Evolutionary conservation across 1,139 yeast genomes (phyloP).

Genomic region (Debaryomyces nepalensis): DNA sequence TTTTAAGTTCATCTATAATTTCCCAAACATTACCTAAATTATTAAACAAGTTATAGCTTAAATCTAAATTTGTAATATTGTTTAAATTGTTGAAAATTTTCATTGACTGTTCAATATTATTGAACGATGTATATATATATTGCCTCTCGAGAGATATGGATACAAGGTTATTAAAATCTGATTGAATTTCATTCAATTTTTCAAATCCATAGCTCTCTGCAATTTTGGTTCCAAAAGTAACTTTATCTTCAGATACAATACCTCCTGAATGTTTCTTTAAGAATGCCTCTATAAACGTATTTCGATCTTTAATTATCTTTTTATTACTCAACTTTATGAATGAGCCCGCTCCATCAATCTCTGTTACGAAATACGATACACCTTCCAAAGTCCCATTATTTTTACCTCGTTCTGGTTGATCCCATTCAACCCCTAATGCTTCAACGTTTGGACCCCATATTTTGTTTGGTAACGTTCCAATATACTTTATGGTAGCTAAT

Average conservation of each 20-base stretch:
- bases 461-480: slow-evolving; percentile 55
- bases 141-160: slow-evolving; percentile 55
- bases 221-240: slow-evolving; percentile 56
- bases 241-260: slow-evolving; percentile 24
- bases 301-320: slow-evolving; percentile 28
- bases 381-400: slow-evolving; percentile 77
- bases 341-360: slow-evolving; percentile 55
- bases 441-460: slow-evolving; percentile 57
- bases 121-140: slow-evolving; percentile 26
- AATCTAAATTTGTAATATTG: slow-evolving; percentile 52
- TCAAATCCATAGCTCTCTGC: slow-evolving; percentile 72
- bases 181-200: slow-evolving; percentile 51
- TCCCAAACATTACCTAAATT: slow-evolving; percentile 43
- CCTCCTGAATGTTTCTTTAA: slow-evolving; percentile 43
- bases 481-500: slow-evolving; percentile 64
- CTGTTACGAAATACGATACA: slow-evolving; percentile 55
- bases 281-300: slow-evolving; percentile 55
- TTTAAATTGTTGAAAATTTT: slow-evolving; percentile 22
- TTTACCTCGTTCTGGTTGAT: slow-evolving; percentile 68
- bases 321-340: slow-evolving; percentile 57
- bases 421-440: slow-evolving; percentile 91
- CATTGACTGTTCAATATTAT: slow-evolving; percentile 14
- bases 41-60: slow-evolving; percentile 63
- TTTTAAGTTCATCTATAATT: slow-evolving; percentile 40
- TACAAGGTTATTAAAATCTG: slow-evolving; percentile 48